Conservation (phyloP, 2,329 filamentous ascomycete genomes). For the Aspergillus piperis region DNA sequence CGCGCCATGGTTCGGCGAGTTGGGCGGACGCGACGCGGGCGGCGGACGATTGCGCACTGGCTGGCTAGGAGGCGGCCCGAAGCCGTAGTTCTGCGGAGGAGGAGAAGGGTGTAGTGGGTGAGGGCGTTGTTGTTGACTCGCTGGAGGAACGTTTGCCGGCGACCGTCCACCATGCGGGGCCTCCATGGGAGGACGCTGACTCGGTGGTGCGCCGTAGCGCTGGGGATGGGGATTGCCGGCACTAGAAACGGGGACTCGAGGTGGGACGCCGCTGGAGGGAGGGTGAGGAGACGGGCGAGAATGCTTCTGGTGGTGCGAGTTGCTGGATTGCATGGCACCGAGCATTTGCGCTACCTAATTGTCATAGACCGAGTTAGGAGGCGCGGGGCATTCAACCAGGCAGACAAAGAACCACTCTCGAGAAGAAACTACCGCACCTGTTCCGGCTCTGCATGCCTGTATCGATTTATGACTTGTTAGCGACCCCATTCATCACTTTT, state of each 20-base stretch:
- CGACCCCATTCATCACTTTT: conserved; percentile 6
- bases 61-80: conserved; percentile 52
- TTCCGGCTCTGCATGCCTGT: conserved; percentile 74
- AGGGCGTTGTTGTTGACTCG: conserved; percentile 33
- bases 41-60: conserved; percentile 59
- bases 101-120: conserved; percentile 46
- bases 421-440: conserved; percentile 50
- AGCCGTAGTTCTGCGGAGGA: conserved; percentile 51
- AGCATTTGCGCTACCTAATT: conserved; percentile 50
- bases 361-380: conserved; percentile 7
- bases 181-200: conserved; percentile 18
- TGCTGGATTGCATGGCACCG: conserved; percentile 34
- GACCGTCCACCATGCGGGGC: conserved; percentile 23
- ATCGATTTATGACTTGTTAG: conserved; percentile 19
- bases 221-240: conserved; percentile 24
- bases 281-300: conserved; percentile 28
- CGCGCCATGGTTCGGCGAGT: conserved; percentile 61
- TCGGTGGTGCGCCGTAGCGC: conserved; percentile 15
- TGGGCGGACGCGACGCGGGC: conserved; percentile 63
- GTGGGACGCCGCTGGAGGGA: conserved; percentile 26
- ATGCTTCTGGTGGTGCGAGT: conserved; percentile 33
- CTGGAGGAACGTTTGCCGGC: conserved; percentile 18
- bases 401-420: neutral
- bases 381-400: conserved; percentile 6
- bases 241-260: conserved; percentile 30